Percentiles rank a stretch among this genome's conserved stretches.
Conservation (phyloP, 225 moss, liverwort and hornwort genomes). For the Sphagnum tenellum region DNA sequence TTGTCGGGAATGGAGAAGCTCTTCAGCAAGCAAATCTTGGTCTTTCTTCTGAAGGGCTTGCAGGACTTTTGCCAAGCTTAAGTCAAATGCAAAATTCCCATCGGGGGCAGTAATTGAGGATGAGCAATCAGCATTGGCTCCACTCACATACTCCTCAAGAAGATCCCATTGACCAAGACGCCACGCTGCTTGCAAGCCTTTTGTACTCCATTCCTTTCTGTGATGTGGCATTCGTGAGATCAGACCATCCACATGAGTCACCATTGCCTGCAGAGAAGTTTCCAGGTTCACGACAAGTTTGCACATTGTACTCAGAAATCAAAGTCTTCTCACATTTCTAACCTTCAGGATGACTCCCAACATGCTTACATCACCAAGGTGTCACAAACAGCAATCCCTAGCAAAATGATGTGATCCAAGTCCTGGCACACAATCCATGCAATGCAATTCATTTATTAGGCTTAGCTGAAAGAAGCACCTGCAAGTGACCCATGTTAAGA, state of each 20-base stretch:
- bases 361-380: too few relatives aligned
- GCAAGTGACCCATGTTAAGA: slow-evolving; percentile 95
- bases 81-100: slow-evolving; percentile 69
- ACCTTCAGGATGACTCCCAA: too few relatives aligned
- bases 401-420: too few relatives aligned
- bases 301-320: too few relatives aligned
- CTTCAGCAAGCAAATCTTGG: slow-evolving; percentile 48
- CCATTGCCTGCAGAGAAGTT: slow-evolving; percentile 53
- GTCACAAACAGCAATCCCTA: too few relatives aligned
- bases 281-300: too few relatives aligned
- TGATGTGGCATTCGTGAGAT: slow-evolving; percentile 79
- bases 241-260: slow-evolving; percentile 93
- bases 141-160: slow-evolving; percentile 76
- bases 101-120: slow-evolving; percentile 26
- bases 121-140: slow-evolving; percentile 56
- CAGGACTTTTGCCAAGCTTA: slow-evolving; percentile 79
- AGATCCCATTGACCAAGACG: slow-evolving; percentile 99
- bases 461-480: slow-evolving; percentile 19
- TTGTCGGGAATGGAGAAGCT: slow-evolving; percentile 67
- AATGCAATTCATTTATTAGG: too few relatives aligned
- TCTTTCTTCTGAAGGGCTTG: slow-evolving; percentile 79
- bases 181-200: slow-evolving; percentile 96
- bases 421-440: too few relatives aligned
- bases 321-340: too few relatives aligned
- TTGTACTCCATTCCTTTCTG: slow-evolving; percentile 85